Base-by-base conservation (phyloP, 1,139 yeast genomes). In the Protomyces inouyei region DNA sequence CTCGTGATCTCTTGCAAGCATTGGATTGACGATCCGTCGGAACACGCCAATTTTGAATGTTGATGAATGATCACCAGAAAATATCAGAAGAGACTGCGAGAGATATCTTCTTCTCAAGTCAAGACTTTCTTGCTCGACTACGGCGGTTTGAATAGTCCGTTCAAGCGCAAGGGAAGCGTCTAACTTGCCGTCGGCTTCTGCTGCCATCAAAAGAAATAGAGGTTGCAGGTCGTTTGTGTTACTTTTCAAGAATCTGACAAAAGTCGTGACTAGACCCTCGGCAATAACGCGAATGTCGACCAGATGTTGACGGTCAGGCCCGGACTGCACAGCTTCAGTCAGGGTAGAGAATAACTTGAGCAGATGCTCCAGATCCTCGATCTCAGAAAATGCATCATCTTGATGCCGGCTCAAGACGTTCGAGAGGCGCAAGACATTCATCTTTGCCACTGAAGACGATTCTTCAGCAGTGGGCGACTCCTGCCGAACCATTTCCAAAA, bases 11-110 rank as follows among this genome's bases (percentile, higher is more conserved):
- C 51, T 43, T n/a, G 56, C 12, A 8, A 64, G 48, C 32, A 64
- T 25, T 16, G 66, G 66, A 45, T 60, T 55, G 28, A 61, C 46
- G 23, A 64, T 23, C 28, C 54, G 40, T 21, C 54, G 65, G 38
- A 64, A 56, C 12, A 64, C 46, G 18, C 56, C 51, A 18, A 56
- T 55, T 37, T 66, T 61, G 43, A 48, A 52, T 12, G 37, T 18
- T 28, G 48, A 5, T 6, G 48, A 43, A 5, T 12, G 23, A 6
- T 5, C 25, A 5, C 12, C 48, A 16, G 48, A n/a, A 23, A 43
- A 43, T 3, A 8, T n/a, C 12, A 16, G 23, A 3, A 43, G 25
- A 18, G 23, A 1, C 10, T 16, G 25, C 16, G 21, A n/a, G 48
- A 43, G 23, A n/a, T 18, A 43, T 10, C 16, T 43, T 21, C 48